A percentile compares a stretch with the other conserved stretches of the same genome.
Conservation (phyloP, 768 basidiomycete genomes). For the Rhizopogon rudus region DNA sequence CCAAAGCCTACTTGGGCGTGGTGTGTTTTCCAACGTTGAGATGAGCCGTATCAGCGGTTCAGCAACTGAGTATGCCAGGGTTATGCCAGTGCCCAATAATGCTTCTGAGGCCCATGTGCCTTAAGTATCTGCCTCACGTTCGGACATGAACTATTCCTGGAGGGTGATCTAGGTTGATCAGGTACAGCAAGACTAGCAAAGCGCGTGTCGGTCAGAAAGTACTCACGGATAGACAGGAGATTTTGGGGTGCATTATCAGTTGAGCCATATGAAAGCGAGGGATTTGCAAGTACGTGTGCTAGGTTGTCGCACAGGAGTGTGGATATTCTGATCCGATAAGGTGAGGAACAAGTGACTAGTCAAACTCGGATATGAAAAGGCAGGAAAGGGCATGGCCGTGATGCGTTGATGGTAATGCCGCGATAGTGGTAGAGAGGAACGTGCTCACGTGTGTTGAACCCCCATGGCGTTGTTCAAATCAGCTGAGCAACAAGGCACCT, state of each 20-base stretch:
- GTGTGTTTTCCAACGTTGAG: neutral
- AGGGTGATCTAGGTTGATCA: neutral
- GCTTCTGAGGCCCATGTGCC: constrained; percentile 1
- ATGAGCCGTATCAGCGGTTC: too few species aligned
- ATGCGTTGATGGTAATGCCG: constrained; percentile 1
- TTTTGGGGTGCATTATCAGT: neutral
- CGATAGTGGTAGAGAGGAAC: neutral
- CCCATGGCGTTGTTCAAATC: too few species aligned
- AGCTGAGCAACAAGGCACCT: constrained; percentile 6
- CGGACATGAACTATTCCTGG: constrained; percentile 1
- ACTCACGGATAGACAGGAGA: neutral
- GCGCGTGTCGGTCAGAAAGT: neutral
- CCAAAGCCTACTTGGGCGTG: neutral
- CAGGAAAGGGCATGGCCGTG: constrained; percentile 2
- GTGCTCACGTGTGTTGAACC: neutral
- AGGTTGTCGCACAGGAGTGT: too few species aligned
- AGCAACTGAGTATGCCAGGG: neutral
- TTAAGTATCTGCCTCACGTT: constrained; percentile 1
- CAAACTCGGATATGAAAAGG: neutral
- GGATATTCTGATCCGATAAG: neutral
- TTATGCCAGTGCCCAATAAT: neutral
- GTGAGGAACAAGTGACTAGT: neutral
- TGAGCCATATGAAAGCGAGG: neutral
- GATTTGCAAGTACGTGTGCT: neutral
- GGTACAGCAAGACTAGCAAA: neutral